A percentile compares a stretch with the other conserved stretches of the same genome.
phyloP scores from a whole-genome alignment of 2,329 filamentous ascomycete species.

The Sclerotinia glacialis region DNA sequence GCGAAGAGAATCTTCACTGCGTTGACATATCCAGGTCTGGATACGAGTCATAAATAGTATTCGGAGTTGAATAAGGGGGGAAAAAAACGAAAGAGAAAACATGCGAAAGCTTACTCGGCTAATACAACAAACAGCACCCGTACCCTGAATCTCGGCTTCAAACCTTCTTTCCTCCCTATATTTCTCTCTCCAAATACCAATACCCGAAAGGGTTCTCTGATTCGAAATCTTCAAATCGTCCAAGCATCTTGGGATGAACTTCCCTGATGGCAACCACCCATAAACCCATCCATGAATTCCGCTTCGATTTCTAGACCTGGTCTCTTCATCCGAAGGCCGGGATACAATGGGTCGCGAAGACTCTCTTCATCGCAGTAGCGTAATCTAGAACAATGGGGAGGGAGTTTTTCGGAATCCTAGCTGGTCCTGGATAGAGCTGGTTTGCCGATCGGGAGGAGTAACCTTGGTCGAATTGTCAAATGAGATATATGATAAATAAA shows the following conservation, averaged over 20 bases:
- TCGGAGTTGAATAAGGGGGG: neutral
- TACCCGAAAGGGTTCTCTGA: slow-evolving; percentile 88
- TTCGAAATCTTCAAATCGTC: slow-evolving; percentile 98
- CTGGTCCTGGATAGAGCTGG: slow-evolving; percentile 94
- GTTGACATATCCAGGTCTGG: slow-evolving; percentile 54
- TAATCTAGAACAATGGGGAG: slow-evolving; percentile 67
- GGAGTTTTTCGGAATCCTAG: slow-evolving; percentile 87
- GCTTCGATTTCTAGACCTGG: slow-evolving; percentile 74
- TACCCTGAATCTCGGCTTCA: slow-evolving; percentile 98
- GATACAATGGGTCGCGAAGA: slow-evolving; percentile 72
- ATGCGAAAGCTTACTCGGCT: slow-evolving; percentile 58
- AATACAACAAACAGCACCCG: slow-evolving; percentile 93
- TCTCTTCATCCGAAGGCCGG: slow-evolving; percentile 83
- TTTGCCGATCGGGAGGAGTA: slow-evolving; percentile 69
- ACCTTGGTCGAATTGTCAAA: neutral
- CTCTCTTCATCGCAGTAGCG: slow-evolving; percentile 64
- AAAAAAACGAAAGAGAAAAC: neutral
- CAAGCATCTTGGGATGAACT: slow-evolving; percentile 61
- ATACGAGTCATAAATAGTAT: too few species aligned
- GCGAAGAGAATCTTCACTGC: slow-evolving; percentile 75
- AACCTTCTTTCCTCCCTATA: slow-evolving; percentile 95
- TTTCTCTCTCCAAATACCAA: slow-evolving; percentile 77
- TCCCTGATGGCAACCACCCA: slow-evolving; percentile 86
- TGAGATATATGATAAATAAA: neutral
- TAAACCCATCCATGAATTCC: slow-evolving; percentile 96